These are phyloP conservation scores for Aspergillus texensis DNA, from an alignment of 2,329 filamentous ascomycete species.

Conservation along the genomic window DNA sequence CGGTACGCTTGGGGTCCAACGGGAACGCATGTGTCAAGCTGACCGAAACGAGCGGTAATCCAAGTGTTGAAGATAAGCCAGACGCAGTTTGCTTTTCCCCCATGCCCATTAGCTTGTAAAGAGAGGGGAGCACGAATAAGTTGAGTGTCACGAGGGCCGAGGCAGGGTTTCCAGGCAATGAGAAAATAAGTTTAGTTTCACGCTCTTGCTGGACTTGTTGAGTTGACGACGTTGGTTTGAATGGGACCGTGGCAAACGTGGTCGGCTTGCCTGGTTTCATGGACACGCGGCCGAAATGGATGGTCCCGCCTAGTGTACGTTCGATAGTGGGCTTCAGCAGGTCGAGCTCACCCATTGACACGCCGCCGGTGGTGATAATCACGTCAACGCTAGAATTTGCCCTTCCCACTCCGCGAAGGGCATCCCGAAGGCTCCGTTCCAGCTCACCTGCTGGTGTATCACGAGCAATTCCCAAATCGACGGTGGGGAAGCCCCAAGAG, in stretches of 20 bases:
- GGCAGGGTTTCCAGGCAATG: slow-evolving; percentile 90
- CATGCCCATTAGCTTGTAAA: slow-evolving; percentile 76
- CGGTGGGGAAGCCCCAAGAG: slow-evolving; percentile 73
- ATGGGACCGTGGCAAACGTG: slow-evolving; percentile 86
- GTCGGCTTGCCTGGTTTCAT: slow-evolving; percentile 99
- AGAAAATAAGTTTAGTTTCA: slow-evolving; percentile 75
- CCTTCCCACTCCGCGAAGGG: slow-evolving; percentile 60
- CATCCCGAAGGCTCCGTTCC: slow-evolving; percentile 75
- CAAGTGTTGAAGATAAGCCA: slow-evolving; percentile 58
- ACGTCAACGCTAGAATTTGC: slow-evolving; percentile 63
- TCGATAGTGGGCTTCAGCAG: slow-evolving; percentile 96
- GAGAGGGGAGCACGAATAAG: slow-evolving; percentile 84
- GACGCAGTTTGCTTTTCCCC: slow-evolving; percentile 24
- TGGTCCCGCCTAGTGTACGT: slow-evolving; percentile 82
- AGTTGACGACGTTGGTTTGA: slow-evolving; percentile 52
- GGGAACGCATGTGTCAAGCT: slow-evolving; percentile 70
- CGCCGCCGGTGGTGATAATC: slow-evolving; percentile 88
- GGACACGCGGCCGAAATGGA: slow-evolving; percentile 91
- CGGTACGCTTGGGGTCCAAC: slow-evolving; percentile 74
- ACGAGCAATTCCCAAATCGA: slow-evolving; percentile 81
- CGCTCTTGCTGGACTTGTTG: slow-evolving; percentile 54
- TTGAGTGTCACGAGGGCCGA: slow-evolving; percentile 92
- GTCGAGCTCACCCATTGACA: slow-evolving; percentile 97
- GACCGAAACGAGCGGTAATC: slow-evolving; percentile 73
- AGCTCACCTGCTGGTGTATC: slow-evolving; percentile 64